Percentiles rank a stretch among this genome's conserved stretches.
Evolutionary conservation across 1,139 yeast species (phyloP).

Genomic region (Spencermartinsiella ligniputridi): DNA sequence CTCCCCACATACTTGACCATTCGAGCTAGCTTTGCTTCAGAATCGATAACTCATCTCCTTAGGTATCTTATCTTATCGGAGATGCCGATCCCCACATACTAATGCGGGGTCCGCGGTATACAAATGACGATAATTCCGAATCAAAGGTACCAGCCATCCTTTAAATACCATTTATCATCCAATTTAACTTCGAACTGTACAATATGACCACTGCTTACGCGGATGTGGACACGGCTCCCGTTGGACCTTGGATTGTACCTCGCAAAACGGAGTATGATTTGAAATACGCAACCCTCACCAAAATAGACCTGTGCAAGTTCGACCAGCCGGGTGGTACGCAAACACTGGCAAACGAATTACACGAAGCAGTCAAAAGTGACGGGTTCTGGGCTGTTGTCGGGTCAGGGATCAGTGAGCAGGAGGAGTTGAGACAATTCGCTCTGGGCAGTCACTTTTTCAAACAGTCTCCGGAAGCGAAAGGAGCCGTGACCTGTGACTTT

Average conservation of each 20-base stretch:
- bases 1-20: no score
- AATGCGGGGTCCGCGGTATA: background rate
- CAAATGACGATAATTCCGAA: no score
- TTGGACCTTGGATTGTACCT: conserved; percentile 7
- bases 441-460: conserved; percentile 15
- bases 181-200: no score
- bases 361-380: conserved; percentile 15
- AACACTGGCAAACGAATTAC: conserved; percentile 12
- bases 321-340: conserved; percentile 14
- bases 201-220: background rate
- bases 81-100: background rate
- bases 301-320: conserved; percentile 11
- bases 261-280: conserved; percentile 12
- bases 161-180: background rate
- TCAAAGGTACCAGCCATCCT: no score
- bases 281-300: conserved; percentile 14
- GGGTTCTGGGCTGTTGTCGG: conserved; percentile 18
- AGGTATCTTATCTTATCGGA: background rate
- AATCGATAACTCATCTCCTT: no score
- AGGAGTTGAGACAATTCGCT: conserved; percentile 13
- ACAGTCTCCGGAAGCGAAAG: conserved; percentile 14
- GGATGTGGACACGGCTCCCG: background rate
- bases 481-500: conserved; percentile 11
- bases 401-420: conserved; percentile 14
- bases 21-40: no score